Base-by-base conservation (phyloP, 257 asterid species). In the Striga asiatica region DNA sequence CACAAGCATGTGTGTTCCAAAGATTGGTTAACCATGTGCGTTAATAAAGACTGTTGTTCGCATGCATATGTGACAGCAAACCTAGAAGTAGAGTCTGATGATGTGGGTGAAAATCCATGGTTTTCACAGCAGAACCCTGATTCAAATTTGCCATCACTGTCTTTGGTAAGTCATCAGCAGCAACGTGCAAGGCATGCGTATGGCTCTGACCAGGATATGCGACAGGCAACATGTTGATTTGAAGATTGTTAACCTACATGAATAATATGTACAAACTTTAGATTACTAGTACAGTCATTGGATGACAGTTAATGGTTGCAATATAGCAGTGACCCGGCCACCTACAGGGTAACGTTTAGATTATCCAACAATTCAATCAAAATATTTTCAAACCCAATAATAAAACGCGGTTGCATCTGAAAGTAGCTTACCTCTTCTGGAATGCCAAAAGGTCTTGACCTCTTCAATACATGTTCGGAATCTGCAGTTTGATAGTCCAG, bases 51-150 rank as follows among this genome's bases (percentile, higher is more conserved):
- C n/a, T n/a, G n/a, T n/a, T n/a, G n/a, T n/a, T n/a, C n/a, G n/a
- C n/a, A n/a, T n/a, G n/a, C 49, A 23, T 39, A 11, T 17, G 51
- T n/a, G 21, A 20, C 29, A 72, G 69, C 84, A 63, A 50, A 84
- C 92, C 85, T 50, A 84, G 73, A 66, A 81, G 85, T 18, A 79
- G 43, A 54, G 71, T 73, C 39, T 56, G 80, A 21, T 74, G 78
- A 43, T 19, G 9, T 35, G 94, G 83, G 65, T 79, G 85, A 61
- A 84, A 84, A 72, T 84, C 88, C 80, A 79, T 76, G 81, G 78
- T 81, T 73, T 73, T 79, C 61, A 81, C 78, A 61, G 81, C 72
- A 61, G 91, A 78, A 24, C 88, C 78, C 62, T 76, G 88, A 69
- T 49, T 73, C 56, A 84, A 54, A 70, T 67, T 74, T 46, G 74